phyloP scores from a whole-genome alignment of 169 alveolate genomes.

The Miamiensis avidus region DNA sequence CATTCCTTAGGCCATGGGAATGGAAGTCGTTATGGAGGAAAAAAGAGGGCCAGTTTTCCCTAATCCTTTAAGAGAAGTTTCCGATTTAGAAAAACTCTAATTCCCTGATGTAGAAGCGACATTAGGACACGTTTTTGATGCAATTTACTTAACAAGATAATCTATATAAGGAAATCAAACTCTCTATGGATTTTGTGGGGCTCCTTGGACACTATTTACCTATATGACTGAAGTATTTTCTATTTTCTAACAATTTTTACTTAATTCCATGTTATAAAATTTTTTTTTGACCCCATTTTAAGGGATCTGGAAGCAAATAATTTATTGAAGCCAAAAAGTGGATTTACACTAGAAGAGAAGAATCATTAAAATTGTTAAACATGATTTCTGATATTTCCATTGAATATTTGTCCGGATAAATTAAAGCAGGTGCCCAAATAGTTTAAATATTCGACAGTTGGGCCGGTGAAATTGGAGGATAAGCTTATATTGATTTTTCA shows the following conservation, averaged over 20 bases:
- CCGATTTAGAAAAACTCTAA: constrained; percentile 14
- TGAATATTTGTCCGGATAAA: constrained; percentile 30
- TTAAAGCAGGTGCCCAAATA: constrained; percentile 42
- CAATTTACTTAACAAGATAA: neutral
- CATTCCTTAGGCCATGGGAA: constrained; percentile 44
- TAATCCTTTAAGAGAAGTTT: constrained; percentile 29
- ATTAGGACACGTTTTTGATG: neutral
- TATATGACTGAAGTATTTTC: constrained; percentile 36
- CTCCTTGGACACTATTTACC: constrained; percentile 47
- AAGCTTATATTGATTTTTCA: constrained; percentile 34
- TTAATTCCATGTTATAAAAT: too few relatives aligned
- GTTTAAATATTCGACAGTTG: constrained; percentile 42
- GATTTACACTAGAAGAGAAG: constrained; percentile 30
- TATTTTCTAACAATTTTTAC: neutral
- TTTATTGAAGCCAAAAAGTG: constrained; percentile 42
- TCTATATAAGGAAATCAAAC: neutral
- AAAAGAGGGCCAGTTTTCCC: constrained; percentile 44
- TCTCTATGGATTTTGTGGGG: constrained; percentile 36
- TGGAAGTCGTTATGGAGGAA: constrained; percentile 49
- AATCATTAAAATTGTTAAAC: constrained; percentile 11
- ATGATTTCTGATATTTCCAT: constrained; percentile 25
- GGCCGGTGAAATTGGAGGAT: constrained; percentile 41
- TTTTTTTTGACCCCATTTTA: too few relatives aligned
- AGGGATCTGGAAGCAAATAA: constrained; percentile 34
- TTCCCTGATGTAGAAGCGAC: constrained; percentile 33